These are phyloP conservation scores for Aplosporella prunicola DNA, from an alignment of 2,329 filamentous ascomycete species.

Conservation along the genomic window DNA sequence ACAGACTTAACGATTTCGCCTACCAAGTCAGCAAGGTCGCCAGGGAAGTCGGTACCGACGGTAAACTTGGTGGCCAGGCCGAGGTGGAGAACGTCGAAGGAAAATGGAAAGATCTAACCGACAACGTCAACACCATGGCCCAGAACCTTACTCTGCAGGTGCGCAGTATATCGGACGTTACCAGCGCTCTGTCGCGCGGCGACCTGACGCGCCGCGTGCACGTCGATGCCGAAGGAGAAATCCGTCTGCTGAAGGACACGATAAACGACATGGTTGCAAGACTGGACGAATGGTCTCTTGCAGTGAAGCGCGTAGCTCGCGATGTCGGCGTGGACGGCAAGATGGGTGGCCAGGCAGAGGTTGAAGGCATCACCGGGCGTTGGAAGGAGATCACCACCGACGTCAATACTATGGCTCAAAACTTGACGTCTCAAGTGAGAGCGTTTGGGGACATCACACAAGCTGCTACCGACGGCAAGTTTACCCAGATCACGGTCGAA, in stretches of 20 bases:
- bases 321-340: slow-evolving; percentile 97
- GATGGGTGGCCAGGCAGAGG: slow-evolving; percentile 95
- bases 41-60: slow-evolving; percentile 55
- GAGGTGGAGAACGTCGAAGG: slow-evolving; percentile 56
- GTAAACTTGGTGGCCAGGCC: slow-evolving; percentile 54
- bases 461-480: slow-evolving; percentile 90
- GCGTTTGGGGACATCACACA: slow-evolving; percentile 99
- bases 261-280: slow-evolving; percentile 99
- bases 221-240: slow-evolving; percentile 90
- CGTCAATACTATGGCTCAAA: slow-evolving; percentile 81
- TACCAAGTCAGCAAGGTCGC: slow-evolving; percentile 58
- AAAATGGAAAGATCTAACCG: slow-evolving; percentile 58
- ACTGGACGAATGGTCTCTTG: slow-evolving; percentile 89
- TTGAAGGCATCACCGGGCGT: slow-evolving; percentile 81
- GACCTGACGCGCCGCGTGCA: slow-evolving; percentile 95
- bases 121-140: slow-evolving; percentile 60
- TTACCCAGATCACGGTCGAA: slow-evolving; percentile 93
- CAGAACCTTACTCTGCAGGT: slow-evolving; percentile 60
- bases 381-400: slow-evolving; percentile 99
- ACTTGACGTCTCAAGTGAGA: slow-evolving; percentile 88
- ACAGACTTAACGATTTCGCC: slow-evolving; percentile 53
- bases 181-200: slow-evolving; percentile 88
- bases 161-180: slow-evolving; percentile 85
- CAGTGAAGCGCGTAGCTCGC: slow-evolving; percentile 89
- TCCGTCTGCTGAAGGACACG: slow-evolving; percentile 85